phyloP scores from a whole-genome alignment of 192 early-diverging fungal species.

The Coemansia sp. region DNA sequence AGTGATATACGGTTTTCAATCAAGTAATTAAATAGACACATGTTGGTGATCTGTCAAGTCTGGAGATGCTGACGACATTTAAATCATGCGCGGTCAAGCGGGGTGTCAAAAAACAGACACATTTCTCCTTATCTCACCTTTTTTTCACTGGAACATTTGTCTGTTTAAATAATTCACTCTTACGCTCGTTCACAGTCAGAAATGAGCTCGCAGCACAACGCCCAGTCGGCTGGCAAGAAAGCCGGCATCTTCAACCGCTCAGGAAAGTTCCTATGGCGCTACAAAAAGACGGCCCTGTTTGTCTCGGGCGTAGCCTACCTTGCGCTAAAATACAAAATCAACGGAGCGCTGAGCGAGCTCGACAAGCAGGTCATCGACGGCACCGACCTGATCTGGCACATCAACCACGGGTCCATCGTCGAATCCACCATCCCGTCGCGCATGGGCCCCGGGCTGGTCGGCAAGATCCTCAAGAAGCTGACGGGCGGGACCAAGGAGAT shows the following conservation, averaged over 20 bases:
- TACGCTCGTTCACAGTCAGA: background rate
- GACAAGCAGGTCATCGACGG: slow-evolving; percentile 4
- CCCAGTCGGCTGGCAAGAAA: background rate
- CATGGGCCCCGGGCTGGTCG: slow-evolving; percentile 1
- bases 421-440: slow-evolving; percentile 8
- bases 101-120: no score
- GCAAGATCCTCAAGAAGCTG: slow-evolving; percentile 4
- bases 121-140: no score
- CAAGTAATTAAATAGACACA: no score
- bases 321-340: background rate
- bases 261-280: slow-evolving; percentile 8
- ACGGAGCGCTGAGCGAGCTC: background rate
- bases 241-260: slow-evolving; percentile 4
- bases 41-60: no score
- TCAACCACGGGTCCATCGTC: slow-evolving; percentile 21
- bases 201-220: background rate
- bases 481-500: slow-evolving; percentile 10
- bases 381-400: slow-evolving; percentile 24
- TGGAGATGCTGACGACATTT: no score
- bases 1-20: no score
- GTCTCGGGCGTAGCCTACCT: slow-evolving; percentile 11
- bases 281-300: slow-evolving; percentile 20
- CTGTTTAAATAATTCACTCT: no score
- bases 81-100: no score
- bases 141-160: no score